A percentile compares a stretch with the other conserved stretches of the same genome.
Evolutionary conservation across 495 filamentous ascomycete species (phyloP).

Genomic region (Antarctomyces pellizariae): DNA sequence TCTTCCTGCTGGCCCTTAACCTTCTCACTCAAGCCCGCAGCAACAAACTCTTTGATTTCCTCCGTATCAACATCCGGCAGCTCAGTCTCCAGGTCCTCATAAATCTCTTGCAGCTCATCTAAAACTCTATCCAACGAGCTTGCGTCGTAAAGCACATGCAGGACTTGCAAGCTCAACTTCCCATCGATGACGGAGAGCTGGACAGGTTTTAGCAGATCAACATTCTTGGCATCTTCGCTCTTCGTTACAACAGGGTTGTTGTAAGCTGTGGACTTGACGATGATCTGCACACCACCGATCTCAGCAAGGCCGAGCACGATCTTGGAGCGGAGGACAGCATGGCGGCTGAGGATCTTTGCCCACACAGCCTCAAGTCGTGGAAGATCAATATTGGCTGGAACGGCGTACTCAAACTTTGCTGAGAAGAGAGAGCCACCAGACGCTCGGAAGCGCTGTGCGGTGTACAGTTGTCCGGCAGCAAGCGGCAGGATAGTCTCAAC

Average conservation of each 20-base stretch:
- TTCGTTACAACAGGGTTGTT: constrained; percentile 3
- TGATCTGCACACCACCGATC: constrained; percentile 15
- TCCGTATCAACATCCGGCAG: constrained; percentile 1
- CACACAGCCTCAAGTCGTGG: constrained; percentile 24
- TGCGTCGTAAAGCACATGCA: constrained; percentile 39
- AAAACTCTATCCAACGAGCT: no score
- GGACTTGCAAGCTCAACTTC: constrained; percentile 19
- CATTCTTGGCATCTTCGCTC: constrained; percentile 6
- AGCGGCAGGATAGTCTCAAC: constrained; percentile 29
- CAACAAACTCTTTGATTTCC: constrained; percentile 8
- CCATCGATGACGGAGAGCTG: constrained; percentile 11
- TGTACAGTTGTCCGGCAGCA: constrained; percentile 34
- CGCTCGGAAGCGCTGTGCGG: constrained; percentile 31
- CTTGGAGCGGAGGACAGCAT: constrained; percentile 29
- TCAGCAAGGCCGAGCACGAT: constrained; percentile 4
- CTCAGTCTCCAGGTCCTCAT: constrained; percentile 7
- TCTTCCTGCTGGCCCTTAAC: constrained; percentile 6
- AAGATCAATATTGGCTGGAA: constrained; percentile 13
- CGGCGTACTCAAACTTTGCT: constrained; percentile 28
- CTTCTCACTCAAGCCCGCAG: constrained; percentile 3
- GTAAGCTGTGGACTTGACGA: constrained; percentile 12
- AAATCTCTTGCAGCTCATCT: constrained; percentile 21
- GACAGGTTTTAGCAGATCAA: constrained; percentile 10
- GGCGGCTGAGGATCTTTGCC: constrained; percentile 20
- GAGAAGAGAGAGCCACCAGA: constrained; percentile 29